These are phyloP conservation scores for Bonia amplexicaulis DNA, from an alignment of 176 grass and related monocot genomes.

Conservation along the genomic window DNA sequence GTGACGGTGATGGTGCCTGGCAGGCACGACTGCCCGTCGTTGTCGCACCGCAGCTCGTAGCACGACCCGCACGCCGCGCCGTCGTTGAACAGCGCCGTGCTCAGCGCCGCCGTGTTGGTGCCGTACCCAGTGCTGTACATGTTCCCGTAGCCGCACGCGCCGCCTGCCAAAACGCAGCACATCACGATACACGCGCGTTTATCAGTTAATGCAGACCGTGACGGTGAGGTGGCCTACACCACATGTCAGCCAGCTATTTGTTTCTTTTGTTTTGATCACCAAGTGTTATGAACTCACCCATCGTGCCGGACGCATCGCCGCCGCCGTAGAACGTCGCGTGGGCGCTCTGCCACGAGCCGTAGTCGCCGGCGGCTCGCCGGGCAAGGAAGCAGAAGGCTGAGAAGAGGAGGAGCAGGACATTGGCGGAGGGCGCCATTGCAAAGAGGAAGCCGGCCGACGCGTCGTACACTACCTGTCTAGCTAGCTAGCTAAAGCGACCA, in stretches of 20 bases:
- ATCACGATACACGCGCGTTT: background rate
- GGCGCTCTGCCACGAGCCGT: constrained; percentile 61
- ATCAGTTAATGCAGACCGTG: background rate
- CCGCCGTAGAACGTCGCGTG: constrained; percentile 91
- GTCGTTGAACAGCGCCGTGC: constrained; percentile 61
- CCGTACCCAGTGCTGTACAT: constrained; percentile 58
- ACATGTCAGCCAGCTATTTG: too few species aligned
- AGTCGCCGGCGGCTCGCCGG: constrained; percentile 32
- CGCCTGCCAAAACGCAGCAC: constrained; percentile 23
- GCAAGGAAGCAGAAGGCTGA: constrained; percentile 30
- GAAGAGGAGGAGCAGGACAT: constrained; percentile 41
- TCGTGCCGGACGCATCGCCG: constrained; percentile 78
- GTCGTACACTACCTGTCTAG: background rate
- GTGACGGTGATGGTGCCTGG: constrained; percentile 59
- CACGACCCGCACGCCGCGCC: constrained; percentile 65
- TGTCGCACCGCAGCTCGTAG: constrained; percentile 74
- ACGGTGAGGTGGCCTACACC: background rate
- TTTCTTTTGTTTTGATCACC: too few species aligned
- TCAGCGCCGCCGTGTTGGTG: constrained; percentile 69
- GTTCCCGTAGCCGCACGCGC: constrained; percentile 61
- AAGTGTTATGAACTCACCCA: constrained; percentile 38
- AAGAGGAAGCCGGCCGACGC: background rate
- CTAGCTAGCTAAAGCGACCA: background rate
- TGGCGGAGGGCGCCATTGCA: constrained; percentile 48
- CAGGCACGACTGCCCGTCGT: constrained; percentile 44